Evolutionary conservation across 768 basidiomycete genomes (phyloP).

Genomic region (Trametopsis cervina): DNA sequence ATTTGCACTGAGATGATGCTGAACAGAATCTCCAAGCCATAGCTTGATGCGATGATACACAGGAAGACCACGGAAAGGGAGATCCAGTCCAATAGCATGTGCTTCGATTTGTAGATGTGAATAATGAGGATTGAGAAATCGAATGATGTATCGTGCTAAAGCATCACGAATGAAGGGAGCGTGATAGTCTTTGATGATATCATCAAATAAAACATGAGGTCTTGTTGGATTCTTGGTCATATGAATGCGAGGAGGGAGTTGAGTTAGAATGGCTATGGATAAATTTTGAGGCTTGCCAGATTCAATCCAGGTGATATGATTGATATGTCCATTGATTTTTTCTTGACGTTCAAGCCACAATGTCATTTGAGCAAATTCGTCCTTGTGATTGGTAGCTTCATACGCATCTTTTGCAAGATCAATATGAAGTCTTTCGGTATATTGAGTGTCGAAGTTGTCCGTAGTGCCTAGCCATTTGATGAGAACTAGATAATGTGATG

Average conservation of each 20-base stretch:
- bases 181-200: background rate
- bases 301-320: no score
- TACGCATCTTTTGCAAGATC: conserved; percentile 34
- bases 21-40: background rate
- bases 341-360: conserved; percentile 27
- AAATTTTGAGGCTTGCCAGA: no score
- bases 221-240: background rate
- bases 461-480: conserved; percentile 29
- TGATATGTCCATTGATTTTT: conserved; percentile 14
- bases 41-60: background rate
- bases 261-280: no score
- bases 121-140: background rate
- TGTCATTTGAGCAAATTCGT: conserved; percentile 32
- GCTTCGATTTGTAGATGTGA: background rate
- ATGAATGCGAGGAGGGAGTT: background rate
- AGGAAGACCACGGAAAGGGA: background rate
- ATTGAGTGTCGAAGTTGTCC: conserved; percentile 35
- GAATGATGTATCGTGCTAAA: background rate
- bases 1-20: background rate
- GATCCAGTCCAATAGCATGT: background rate
- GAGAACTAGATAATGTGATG: conserved; percentile 25
- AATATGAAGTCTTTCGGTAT: conserved; percentile 35
- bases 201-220: background rate
- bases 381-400: conserved; percentile 20
- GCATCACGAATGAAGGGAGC: background rate